Evolutionary conservation across 345 rosid species (phyloP), one percentile per base, ranked within the genome.

Genomic region (Cardamine resedifolia): DNA sequence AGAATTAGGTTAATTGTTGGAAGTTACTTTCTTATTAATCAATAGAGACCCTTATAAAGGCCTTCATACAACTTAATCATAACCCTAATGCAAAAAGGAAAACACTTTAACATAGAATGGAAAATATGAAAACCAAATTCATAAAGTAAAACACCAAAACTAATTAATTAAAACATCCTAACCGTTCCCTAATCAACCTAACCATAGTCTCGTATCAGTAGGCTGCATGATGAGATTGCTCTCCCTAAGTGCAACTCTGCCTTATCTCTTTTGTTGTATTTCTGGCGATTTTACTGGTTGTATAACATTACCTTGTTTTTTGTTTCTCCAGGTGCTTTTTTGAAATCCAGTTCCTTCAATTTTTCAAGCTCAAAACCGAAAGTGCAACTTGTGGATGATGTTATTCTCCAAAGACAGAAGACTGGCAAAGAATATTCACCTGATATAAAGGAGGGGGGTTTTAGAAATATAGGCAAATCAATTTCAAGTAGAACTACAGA

Each of bases 331-430:
- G 99, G 90, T 77, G 58, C 82, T 64, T 82, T 88, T 27, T 74
- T 81, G 62, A 96, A 88, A 84, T 88, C 98, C 72, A 85, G 79
- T 63, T 96, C 97, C 26, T 96, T 86, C 81, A 90, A 69, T 78
- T 68, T 78, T 44, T 66, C 75, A 10, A 85, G 68, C 82, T 77
- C 80, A 47, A 88, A 84, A 80, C 79, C 87, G 4, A 96, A 87
- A 82, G 83, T 84, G 80, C 86, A 84, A 83, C 85, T 75, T 73
- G 82, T 80, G 24, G 90, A 89, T 73, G 96, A 87, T 77, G 81
- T 68, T 73, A 36, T 82, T 76, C 77, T 77, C 76, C 91, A 76
- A 65, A 86, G 87, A 79, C 86, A 72, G 66, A 92, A 77, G 81
- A 77, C 76, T 34, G 58, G 55, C 36, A 84, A 86, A 79, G 86